A percentile compares a stretch with the other conserved stretches of the same genome.
Evolutionary conservation across 2,329 filamentous ascomycete genomes (phyloP).

Genomic region (Scedosporium minutisporum): DNA sequence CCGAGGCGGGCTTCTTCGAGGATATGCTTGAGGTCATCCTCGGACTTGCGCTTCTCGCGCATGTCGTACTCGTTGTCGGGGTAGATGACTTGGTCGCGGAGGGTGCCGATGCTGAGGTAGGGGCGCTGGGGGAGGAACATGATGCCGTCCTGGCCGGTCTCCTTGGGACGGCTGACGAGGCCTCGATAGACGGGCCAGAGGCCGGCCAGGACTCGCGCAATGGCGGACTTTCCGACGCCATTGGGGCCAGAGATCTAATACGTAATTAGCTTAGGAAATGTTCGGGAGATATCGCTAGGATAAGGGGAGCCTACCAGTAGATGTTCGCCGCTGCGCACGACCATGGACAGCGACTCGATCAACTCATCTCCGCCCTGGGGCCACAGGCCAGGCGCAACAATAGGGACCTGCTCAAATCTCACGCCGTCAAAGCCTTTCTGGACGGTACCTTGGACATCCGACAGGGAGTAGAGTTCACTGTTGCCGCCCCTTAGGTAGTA

Average conservation of each 20-base stretch:
- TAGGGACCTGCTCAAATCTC: constrained; percentile 81
- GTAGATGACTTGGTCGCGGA: constrained; percentile 96
- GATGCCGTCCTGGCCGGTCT: constrained; percentile 76
- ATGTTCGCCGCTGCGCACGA: constrained; percentile 85
- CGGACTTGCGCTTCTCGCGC: constrained; percentile 67
- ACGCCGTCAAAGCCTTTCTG: constrained; percentile 95
- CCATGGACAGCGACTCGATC: constrained; percentile 77
- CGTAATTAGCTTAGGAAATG: not conserved
- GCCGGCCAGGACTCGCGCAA: constrained; percentile 78
- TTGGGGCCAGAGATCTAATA: constrained; percentile 78
- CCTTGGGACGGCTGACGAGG: constrained; percentile 77
- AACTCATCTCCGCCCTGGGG: constrained; percentile 88
- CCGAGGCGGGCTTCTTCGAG: constrained; percentile 78
- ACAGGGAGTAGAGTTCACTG: constrained; percentile 76
- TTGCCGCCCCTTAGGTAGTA: constrained; percentile 60
- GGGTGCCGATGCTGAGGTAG: constrained; percentile 82
- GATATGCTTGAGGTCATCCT: constrained; percentile 66
- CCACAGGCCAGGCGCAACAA: constrained; percentile 81
- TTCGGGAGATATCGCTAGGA: not conserved
- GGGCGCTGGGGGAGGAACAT: constrained; percentile 97
- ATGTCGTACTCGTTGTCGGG: constrained; percentile 93
- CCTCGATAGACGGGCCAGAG: constrained; percentile 96
- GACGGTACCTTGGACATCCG: constrained; percentile 85
- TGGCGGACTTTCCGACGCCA: constrained; percentile 85
- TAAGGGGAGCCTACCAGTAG: constrained; percentile 40